Base-by-base conservation (phyloP, 1,284 basidiomycete species). In the Marasmius sp. region DNA sequence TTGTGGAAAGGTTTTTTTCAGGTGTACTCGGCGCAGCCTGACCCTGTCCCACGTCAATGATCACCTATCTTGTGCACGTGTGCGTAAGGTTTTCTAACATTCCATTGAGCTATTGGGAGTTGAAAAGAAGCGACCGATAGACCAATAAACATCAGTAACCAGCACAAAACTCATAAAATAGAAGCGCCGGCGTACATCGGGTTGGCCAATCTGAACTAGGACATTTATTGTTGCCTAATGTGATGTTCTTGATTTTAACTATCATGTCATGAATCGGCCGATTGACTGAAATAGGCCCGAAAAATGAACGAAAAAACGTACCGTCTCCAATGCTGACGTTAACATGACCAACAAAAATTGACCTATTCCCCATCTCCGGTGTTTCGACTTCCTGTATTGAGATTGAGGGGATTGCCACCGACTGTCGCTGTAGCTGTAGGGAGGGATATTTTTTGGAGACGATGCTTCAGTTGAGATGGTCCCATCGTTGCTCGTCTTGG, bases 351-450 rank as follows among this genome's bases (percentile, higher is more conserved):
- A 66, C 64, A 12, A 63, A 61, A 20, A 67, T 67, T 2, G 64
- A 64, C 36, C 65, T 67, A 52, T 67, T 65, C 22, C 66, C 66
- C 22, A 67, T 67, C 53, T 65, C 66, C 6, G 66, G n/a, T 67
- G 27, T 64, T 60, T 9, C 66, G 58, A 36, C 60, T 67, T 0
- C 66, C 66, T n/a, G 65, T 62, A 12, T 62, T 62, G 3, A 64
- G 54, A 34, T 45, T 62, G 9, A 66, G 51, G 16, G 64, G 58
- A 16, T 64, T 61, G 38, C 67, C 65, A 12, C 65, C 57, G 3
- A 66, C 64, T 2, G 64, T 64, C 16, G 66, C 67, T 12, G 61
- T 63, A 11, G 64, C 61, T 9, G 56, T 64, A 6, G 45, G 55
- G 14, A 55, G 47, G 14, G 61, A 59, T 0, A 62, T 63, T 8